Base-by-base conservation (phyloP, 345 rosid species). In the Ceriops tagal region DNA sequence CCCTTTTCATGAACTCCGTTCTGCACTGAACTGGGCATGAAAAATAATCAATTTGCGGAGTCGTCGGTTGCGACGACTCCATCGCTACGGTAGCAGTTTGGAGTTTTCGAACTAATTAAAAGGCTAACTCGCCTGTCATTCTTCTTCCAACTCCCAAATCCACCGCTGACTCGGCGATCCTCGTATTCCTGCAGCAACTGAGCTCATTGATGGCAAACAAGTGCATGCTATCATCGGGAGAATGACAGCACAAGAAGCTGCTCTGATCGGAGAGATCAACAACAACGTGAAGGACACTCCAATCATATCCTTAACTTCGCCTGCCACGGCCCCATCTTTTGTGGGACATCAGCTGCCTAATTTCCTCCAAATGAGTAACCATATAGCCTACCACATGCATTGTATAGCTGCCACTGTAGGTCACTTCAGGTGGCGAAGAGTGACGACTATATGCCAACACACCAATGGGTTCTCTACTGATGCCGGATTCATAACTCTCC, bases 371-470 rank as follows among this genome's bases (percentile, higher is more conserved):
- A 72, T 76, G 75, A 69, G 75, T 28, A 59, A 56, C 64, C 61
- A 56, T 10, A 58, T 79, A 58, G 30, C 53, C 35, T 37, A 65
- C 67, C 71, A 69, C 66, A 32, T 66, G 58, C 49, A 58, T 21
- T 69, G 83, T 68, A 37, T 75, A 21, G 77, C 65, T 28, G 77
- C 71, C 68, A 69, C 69, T 5, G 73, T 79, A 0, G 60, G 68
- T 1, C 31, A 61, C 39, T 75, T 76, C 65, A 8, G 21, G 27
- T 73, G 83, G 80, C 69, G 73, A 51, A 75, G 62, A 66, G 75
- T 76, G 57, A 75, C 75, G 0, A 75, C 31, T 22, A 53, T 76
- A 5, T 66, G 61, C 53, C 63, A 79, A 18, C 61, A 69, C 26
- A 65, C 3, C 53, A 61, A 66, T 8, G 66, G n/a, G 3, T 68